A percentile compares a stretch with the other conserved stretches of the same genome.
Conservation (phyloP, 495 filamentous ascomycete species). For the Pseudoneurospora amorphoporcata region DNA sequence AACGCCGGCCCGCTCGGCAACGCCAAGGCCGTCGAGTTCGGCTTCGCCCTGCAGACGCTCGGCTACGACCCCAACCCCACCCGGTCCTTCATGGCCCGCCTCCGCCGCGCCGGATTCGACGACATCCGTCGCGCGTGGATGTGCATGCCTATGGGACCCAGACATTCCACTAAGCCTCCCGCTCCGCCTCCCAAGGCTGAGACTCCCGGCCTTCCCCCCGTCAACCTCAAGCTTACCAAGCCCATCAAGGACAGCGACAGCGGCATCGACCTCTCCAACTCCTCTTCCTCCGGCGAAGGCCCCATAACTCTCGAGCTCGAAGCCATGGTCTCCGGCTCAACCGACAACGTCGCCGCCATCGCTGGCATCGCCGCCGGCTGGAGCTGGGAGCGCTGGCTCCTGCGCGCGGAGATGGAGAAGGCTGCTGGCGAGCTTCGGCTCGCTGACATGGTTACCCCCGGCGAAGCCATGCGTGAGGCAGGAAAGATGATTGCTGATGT, state of each 20-base stretch:
- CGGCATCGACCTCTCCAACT: conserved; percentile 22
- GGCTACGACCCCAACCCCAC: conserved; percentile 84
- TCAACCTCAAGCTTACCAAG: background rate
- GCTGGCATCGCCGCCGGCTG: conserved; percentile 77
- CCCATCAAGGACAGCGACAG: conserved; percentile 16
- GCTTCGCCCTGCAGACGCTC: conserved; percentile 71
- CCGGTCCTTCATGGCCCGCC: conserved; percentile 61
- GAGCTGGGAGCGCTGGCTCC: conserved; percentile 94
- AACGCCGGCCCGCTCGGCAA: conserved; percentile 67
- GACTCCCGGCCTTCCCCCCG: background rate
- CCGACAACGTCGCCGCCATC: conserved; percentile 60
- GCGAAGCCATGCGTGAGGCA: conserved; percentile 36
- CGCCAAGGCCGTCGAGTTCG: conserved; percentile 80
- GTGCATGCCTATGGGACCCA: conserved; percentile 75
- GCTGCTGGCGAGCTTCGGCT: conserved; percentile 53
- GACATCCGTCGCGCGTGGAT: conserved; percentile 81
- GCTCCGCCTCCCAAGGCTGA: conserved; percentile 6
- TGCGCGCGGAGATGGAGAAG: conserved; percentile 78
- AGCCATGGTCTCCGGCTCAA: conserved; percentile 58
- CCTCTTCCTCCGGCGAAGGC: background rate
- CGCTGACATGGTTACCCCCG: conserved; percentile 33
- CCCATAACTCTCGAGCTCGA: conserved; percentile 46
- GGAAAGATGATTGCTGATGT: conserved; percentile 61
- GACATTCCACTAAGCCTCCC: conserved; percentile 34
- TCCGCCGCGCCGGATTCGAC: conserved; percentile 64